Evolutionary conservation across 768 basidiomycete genomes (phyloP), one percentile per base, ranked within the genome.

Genomic region (Lactarius sp.): DNA sequence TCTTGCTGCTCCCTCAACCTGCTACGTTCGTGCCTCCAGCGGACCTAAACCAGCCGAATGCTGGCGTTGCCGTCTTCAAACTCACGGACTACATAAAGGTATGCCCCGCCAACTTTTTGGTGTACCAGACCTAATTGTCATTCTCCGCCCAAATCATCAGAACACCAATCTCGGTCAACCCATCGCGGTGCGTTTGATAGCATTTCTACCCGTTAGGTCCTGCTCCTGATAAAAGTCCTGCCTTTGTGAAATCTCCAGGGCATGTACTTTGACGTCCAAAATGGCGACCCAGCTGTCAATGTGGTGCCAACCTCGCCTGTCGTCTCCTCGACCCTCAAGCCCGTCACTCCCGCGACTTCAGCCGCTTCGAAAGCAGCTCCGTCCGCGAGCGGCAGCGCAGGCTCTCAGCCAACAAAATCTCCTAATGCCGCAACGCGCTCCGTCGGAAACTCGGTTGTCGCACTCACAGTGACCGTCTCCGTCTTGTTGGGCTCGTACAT

Each of bases 251-350:
- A 50, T 20, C 27, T 42, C 12, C 63, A 87, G 86, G 86, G 77
- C 49, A 86, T 78, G 65, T 93, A 91, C 77, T 81, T 90, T 69
- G 81, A 80, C 6, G 91, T 90, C 67, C 83, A 90, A 73, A 81
- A 83, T 67, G 90, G 90, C 33, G 78, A 78, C 3, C 78, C 83
- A 10, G 83, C 83, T 31, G 75, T 70, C 42, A 76, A 81, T 37
- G 71, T 83, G 52, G 75, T 81, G 49, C 69, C 83, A 20, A 92
- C 90, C 44, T 81, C 85, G 20, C 73, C 85, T 10, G 88, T 91
- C 18, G 76, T 83, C 66, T 79, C 84, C 9, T 82, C 86, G 42
- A 90, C 88, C 2, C 79, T 88, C 47, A 67, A 74, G 33, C 71
- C 64, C 31, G 69, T 44, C n/a, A 18, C 14, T 27, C 9, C 59